Base-by-base conservation (phyloP, 1,139 yeast genomes). In the Kodamaea derodonti region DNA sequence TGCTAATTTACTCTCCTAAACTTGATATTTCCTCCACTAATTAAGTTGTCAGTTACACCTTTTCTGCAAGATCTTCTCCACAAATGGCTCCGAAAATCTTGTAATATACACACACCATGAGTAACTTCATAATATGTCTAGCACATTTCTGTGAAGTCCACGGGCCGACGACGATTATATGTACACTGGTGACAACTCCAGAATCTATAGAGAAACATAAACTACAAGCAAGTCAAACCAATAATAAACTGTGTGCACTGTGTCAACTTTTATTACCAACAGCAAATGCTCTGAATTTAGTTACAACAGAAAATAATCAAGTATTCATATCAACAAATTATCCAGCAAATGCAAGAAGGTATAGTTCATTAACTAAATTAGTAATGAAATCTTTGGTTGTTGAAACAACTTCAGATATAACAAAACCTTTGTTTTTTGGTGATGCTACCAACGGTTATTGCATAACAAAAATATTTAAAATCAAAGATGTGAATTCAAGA, bases 71-170 rank as follows among this genome's bases (percentile, higher is more conserved):
- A n/a, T n/a, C n/a, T n/a, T n/a, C n/a, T n/a, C n/a, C n/a, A n/a
- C n/a, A n/a, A n/a, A n/a, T n/a, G n/a, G n/a, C n/a, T n/a, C n/a
- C n/a, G n/a, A n/a, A n/a, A n/a, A n/a, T n/a, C n/a, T n/a, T n/a
- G n/a, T n/a, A n/a, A n/a, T n/a, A n/a, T n/a, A n/a, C n/a, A n/a
- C n/a, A n/a, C 29, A 22, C 24, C n/a, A 48, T 47, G 52, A 37
- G 41, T 34, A 49, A 44, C 35, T 46, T 38, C 39, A 70, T 73
- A 37, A 63, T 84, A 14, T 74, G 87, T 30, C 55, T 85, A 39
- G 84, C 88, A 0, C 95, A 85, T 51, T 86, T 85, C 54, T 86
- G 95, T 57, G 95, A 86, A 58, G 69, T 81, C 22, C 95, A 86
- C 52, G 95, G 95, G 0, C 95, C 95, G 0, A 70, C 82, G 13